Base-by-base conservation (phyloP, 768 basidiomycete species). In the Austroboletus eburneus region DNA sequence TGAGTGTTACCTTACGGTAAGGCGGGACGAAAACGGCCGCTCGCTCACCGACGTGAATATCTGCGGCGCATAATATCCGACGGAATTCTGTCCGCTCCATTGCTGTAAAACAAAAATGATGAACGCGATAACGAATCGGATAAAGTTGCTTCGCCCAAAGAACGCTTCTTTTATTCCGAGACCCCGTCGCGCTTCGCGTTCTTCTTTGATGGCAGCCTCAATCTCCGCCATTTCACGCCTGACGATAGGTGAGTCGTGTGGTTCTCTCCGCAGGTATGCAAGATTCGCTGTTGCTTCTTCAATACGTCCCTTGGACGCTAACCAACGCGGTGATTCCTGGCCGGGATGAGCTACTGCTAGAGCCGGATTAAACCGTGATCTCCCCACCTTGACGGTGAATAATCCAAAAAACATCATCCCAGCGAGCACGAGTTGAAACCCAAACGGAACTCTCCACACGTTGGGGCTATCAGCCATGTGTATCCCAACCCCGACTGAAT, bases 51-150 rank as follows among this genome's bases (percentile, higher is more conserved):
- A 79, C 9, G 71, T 66, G 63, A 88, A 87, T 51, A 87, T 84
- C 57, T 83, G 82, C 5, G 86, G 83, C 1, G 84, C 81, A 50
- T 87, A 87, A 61, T 88, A 85, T 36, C 77, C 78, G 53, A 91
- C 84, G 0, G 84, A 83, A 66, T 92, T 89, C 62, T 91, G 90
- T 1, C 91, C 91, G 39, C 78, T 76, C 83, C 83, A 90, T 60
- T 91, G 87, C 55, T 91, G 90, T 8, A 90, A 69, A 49, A 86
- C 61, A 71, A 91, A 90, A 50, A 90, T 87, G 22, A 76, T 64
- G 54, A 88, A 81, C 2, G 91, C 90, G 56, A 93, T 90, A n/a
- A 85, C 69, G 70, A 93, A 92, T 20, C 91, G 83, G 49, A 83
- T 69, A 38, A 80, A 76, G 68, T 91, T 91, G 39, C 91, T 91